Evolutionary conservation across 306 rosid genomes (phyloP).

Genomic region (Cicer yamashitae): DNA sequence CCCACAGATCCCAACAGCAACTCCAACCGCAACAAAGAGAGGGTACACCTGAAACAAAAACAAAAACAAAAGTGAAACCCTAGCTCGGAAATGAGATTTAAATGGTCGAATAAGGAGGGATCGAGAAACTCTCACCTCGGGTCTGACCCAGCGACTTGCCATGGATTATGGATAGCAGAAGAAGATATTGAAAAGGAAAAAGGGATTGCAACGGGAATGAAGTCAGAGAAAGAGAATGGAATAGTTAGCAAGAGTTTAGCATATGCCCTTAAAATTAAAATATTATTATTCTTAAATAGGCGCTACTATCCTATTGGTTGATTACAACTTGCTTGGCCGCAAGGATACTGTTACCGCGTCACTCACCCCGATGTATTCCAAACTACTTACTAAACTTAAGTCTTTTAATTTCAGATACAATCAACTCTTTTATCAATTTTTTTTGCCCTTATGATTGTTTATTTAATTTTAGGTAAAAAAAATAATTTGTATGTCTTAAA

Average conservation of each 20-base stretch:
- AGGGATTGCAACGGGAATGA: neutral
- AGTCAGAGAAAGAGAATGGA: neutral
- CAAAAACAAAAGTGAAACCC: neutral
- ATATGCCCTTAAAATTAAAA: too few species aligned
- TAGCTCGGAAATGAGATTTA: neutral
- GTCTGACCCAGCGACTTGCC: conserved; percentile 74
- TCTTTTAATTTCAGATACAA: too few species aligned
- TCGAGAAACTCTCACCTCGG: conserved; percentile 37
- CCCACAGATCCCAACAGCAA: conserved; percentile 87
- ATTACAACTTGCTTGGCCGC: neutral
- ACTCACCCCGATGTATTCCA: neutral
- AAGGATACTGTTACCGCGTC: neutral
- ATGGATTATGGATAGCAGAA: conserved; percentile 39
- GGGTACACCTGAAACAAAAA: conserved; percentile 75
- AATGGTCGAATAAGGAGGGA: neutral
- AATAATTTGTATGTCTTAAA: too few species aligned
- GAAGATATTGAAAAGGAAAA: neutral
- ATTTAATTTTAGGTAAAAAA: too few species aligned
- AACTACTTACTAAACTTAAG: neutral
- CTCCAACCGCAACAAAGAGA: conserved; percentile 80
- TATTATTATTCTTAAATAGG: too few species aligned
- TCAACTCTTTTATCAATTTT: too few species aligned
- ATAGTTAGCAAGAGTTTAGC: neutral
- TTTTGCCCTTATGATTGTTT: too few species aligned
- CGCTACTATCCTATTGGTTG: neutral